Percentiles rank a stretch among this genome's conserved stretches.
Conservation (phyloP, 208 protist species). For the Trypanosoma rangeli region DNA sequence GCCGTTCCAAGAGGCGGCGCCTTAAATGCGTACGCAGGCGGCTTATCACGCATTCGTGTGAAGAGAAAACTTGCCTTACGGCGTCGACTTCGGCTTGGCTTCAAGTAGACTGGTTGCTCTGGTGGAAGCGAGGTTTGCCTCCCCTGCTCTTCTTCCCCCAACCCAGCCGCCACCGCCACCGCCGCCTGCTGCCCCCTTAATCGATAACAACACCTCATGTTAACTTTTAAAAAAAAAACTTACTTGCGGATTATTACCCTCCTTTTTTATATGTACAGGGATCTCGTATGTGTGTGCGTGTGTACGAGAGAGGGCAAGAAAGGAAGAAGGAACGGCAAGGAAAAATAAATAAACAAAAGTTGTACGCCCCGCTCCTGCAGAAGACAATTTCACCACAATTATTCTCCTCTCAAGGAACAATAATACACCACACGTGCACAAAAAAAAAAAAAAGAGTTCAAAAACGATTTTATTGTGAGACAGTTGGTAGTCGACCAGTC, state of each 20-base stretch:
- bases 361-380: neutral
- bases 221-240: neutral
- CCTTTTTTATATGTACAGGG: neutral
- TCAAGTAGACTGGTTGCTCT: conserved; percentile 63
- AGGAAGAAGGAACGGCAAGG: conserved; percentile 12
- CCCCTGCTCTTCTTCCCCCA: neutral
- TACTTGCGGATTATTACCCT: neutral
- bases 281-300: neutral
- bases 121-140: neutral
- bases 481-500: neutral
- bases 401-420: neutral
- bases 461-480: neutral
- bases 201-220: conserved; percentile 3
- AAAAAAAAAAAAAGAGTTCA: conserved; percentile 5
- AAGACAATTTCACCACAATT: neutral
- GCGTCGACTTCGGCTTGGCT: conserved; percentile 56
- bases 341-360: conserved; percentile 7
- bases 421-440: neutral
- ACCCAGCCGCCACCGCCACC: neutral
- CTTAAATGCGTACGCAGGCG: conserved; percentile 25
- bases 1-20: conserved; percentile 55
- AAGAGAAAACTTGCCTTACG: conserved; percentile 81
- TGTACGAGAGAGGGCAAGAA: conserved; percentile 3
- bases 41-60: conserved; percentile 62
- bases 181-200: neutral